phyloP scores from a whole-genome alignment of 768 basidiomycete species.

The Auricularia sp. region DNA sequence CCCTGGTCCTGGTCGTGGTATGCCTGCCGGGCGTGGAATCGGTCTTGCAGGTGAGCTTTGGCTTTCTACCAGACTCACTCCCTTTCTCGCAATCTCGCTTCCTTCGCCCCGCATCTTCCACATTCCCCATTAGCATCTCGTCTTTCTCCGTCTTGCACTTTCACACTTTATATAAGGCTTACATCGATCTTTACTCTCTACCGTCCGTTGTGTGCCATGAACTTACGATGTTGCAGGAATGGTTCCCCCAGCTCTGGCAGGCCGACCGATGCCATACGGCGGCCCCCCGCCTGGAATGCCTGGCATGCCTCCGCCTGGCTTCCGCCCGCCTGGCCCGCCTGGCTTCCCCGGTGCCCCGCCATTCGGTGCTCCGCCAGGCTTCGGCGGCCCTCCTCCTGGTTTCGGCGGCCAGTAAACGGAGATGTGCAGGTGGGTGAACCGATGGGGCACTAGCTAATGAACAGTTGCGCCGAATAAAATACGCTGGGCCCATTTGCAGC shows the following conservation, averaged over 20 bases:
- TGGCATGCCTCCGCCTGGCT: conserved; percentile 9
- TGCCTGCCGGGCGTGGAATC: conserved; percentile 95
- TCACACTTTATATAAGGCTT: too few relatives aligned
- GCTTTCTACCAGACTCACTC: too few relatives aligned
- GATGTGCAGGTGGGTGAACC: neutral
- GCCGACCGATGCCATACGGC: conserved; percentile 28
- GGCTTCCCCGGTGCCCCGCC: conserved; percentile 22
- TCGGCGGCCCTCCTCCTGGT: conserved; percentile 2
- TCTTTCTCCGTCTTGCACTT: too few relatives aligned
- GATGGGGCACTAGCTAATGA: too few relatives aligned
- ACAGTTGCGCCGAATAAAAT: too few relatives aligned
- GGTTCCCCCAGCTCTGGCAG: neutral
- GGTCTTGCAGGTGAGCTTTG: conserved; percentile 26
- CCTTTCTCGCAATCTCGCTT: too few relatives aligned
- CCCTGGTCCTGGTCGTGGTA: conserved; percentile 85
- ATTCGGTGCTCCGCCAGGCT: conserved; percentile 19
- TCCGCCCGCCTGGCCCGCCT: conserved; percentile 8
- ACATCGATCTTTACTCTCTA: too few relatives aligned
- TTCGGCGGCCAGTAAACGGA: neutral
- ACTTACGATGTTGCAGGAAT: neutral
- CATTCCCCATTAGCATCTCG: too few relatives aligned
- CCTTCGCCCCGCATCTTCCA: too few relatives aligned
- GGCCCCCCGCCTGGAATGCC: conserved; percentile 18
- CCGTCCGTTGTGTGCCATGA: too few relatives aligned
- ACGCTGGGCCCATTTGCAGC: too few relatives aligned